phyloP scores from a whole-genome alignment of 176 grass and related monocot species.

The Hsuehochloa calcarea region DNA sequence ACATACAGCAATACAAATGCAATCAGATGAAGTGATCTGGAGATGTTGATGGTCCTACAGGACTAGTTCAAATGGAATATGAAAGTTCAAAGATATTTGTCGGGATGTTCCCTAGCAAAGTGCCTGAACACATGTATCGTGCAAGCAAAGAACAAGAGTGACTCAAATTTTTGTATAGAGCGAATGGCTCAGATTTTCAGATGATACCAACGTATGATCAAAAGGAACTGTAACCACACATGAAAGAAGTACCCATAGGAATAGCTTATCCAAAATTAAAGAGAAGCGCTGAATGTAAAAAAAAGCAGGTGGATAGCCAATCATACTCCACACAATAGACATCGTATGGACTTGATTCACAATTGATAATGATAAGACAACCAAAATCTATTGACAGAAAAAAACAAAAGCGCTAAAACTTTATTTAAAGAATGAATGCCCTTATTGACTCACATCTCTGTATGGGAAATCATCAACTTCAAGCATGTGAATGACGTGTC shows the following conservation, averaged over 20 bases:
- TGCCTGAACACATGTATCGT: neutral
- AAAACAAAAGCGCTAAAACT: neutral
- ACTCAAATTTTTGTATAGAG: neutral
- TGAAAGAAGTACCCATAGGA: neutral
- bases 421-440: neutral
- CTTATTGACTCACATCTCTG: slow-evolving; percentile 55
- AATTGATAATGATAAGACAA: neutral
- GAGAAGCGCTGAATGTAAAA: neutral
- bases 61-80: neutral
- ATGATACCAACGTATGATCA: neutral
- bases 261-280: neutral
- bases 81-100: neutral
- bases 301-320: neutral
- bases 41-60: neutral
- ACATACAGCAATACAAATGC: neutral
- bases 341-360: neutral
- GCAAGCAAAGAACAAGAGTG: neutral
- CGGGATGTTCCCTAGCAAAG: neutral
- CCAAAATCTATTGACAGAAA: neutral
- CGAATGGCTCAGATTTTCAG: neutral
- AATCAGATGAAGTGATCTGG: neutral
- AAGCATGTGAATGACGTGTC: slow-evolving; percentile 95
- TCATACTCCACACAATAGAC: neutral
- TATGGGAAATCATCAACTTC: slow-evolving; percentile 95
- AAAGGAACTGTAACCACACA: neutral